Base-by-base conservation (phyloP, 257 asterid genomes). In the Euphrasia confusa region DNA sequence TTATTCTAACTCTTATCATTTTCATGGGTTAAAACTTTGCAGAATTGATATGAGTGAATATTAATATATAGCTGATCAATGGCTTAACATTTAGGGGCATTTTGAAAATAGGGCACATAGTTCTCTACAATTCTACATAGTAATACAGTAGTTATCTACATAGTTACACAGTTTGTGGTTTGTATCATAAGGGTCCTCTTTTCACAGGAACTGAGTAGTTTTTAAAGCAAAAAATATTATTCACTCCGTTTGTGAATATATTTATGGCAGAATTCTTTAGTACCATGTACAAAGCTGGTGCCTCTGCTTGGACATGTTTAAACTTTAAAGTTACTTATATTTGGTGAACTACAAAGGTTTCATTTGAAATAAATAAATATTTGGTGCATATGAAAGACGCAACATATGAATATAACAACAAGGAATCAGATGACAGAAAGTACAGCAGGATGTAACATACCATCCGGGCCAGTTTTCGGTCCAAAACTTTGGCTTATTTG, bases 381-480 rank as follows among this genome's bases (percentile, higher is more conserved):
- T 21, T 35, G 37, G 17, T 33, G 28, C 50, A 28, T 26, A 9
- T n/a, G 15, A n/a, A 17, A 52, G 28, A 59, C 7, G 30, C 45
- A 28, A 9, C 37, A 55, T 17, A 32, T 28, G 52, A 4, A 54
- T 52, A n/a, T 24, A 33, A 57, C 57, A 67, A 35, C 37, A 37
- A 30, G 47, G 28, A 45, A 0, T n/a, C 62, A 26, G 53, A 10
- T 26, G 11, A 61, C 52, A 52, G 40, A 37, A 27, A 30, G 52
- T 48, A 53, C 4, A 61, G 44, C 21, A 57, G 47, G 44, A 61
- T 13, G 66, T 62, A 56, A 74, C 80, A 35, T 79, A 90, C 98
- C 98, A 90, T 71, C 98, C 98, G 30, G 96, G 95, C 98, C 98
- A 90, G 77, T 90, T 90, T 74, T 90, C 98, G 10, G 98, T 90